These are phyloP conservation scores for Polyporus arcularius DNA, from an alignment of 768 basidiomycete species.

Conservation along the genomic window DNA sequence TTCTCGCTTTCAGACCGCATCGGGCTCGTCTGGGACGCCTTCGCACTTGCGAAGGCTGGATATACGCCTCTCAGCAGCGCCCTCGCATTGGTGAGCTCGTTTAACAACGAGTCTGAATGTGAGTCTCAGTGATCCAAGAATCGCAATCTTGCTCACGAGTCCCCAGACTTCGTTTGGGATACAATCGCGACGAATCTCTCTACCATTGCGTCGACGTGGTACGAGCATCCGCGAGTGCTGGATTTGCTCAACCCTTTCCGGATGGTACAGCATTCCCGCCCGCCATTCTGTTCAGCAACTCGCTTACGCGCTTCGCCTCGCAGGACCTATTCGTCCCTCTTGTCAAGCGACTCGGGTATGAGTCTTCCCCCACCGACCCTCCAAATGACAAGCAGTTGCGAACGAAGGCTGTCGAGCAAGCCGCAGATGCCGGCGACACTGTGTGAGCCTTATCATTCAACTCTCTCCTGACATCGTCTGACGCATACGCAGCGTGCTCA, in stretches of 20 bases:
- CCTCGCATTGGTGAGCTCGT: slow-evolving; percentile 67
- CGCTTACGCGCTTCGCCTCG: neutral
- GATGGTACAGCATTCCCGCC: slow-evolving; percentile 41
- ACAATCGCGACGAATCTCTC: slow-evolving; percentile 60
- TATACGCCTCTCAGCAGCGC: slow-evolving; percentile 75
- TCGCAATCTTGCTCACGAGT: neutral
- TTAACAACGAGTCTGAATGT: slow-evolving; percentile 81
- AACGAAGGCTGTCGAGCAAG: slow-evolving; percentile 66
- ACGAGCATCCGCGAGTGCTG: slow-evolving; percentile 66
- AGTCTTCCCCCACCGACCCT: slow-evolving; percentile 65
- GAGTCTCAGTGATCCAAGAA: slow-evolving; percentile 28
- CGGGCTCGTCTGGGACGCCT: slow-evolving; percentile 82
- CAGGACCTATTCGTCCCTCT: slow-evolving; percentile 47
- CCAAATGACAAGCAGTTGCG: slow-evolving; percentile 71
- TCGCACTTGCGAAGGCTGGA: slow-evolving; percentile 83
- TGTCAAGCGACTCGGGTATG: slow-evolving; percentile 77
- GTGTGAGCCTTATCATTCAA: slow-evolving; percentile 27
- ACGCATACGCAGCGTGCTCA: slow-evolving; percentile 55
- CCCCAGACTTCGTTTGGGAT: slow-evolving; percentile 80
- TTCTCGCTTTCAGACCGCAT: slow-evolving; percentile 88
- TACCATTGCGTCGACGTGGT: slow-evolving; percentile 69
- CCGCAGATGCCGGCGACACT: slow-evolving; percentile 48
- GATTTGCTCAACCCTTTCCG: slow-evolving; percentile 61
- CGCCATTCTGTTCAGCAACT: neutral
- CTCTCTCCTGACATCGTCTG: neutral